Evolutionary conservation across 164 flowering plant genomes (phyloP), one percentile per base, ranked within the genome.

Genomic region (Vitis labrusca): DNA sequence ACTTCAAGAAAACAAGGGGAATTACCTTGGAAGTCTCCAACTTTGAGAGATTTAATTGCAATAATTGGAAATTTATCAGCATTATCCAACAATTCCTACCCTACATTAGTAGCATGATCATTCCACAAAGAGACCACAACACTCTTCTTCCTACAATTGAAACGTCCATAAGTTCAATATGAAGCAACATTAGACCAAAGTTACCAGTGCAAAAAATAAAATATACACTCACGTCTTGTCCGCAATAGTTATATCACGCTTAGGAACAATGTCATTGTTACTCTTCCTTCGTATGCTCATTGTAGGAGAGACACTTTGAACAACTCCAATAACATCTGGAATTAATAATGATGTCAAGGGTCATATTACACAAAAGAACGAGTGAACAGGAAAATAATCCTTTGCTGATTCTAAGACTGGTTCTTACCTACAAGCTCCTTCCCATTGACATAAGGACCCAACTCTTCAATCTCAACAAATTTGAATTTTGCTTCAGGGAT

Each of bases 111-210:
- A 27, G 97, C 99, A 73, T 81, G 90, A 62, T 90, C 97, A 77
- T 85, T 92, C 99, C 99, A 96, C 67, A 96, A 74, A 50, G 99
- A 92, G 4, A 93, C 89, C 15, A 82, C 84, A 54, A 93, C 99
- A 37, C 93, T 93, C 78, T 86, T 91, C 75, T 91, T 92, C 71
- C 99, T 93, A 90, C 77, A 81, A 64, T 67, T 49, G 17, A 63
- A 56, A 27, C 5, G 10, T 9, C 58, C 53, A 71, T 8, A 16
- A 29, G 63, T 11, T 74, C 12, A 57, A 6, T 7, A 61, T 54
- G 58, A 63, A 47, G 14, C 12, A 48, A 30, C 4, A 23, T 9
- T 1, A 32, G 4, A 17, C 6, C 51, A 58, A n/a, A 62, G 37
- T 0, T 16, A 57, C 16, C 52, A 55, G 23, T n/a, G 15, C 27